Evolutionary conservation across 495 filamentous ascomycete genomes (phyloP).

Genomic region (Sabuloglossum arenarium): DNA sequence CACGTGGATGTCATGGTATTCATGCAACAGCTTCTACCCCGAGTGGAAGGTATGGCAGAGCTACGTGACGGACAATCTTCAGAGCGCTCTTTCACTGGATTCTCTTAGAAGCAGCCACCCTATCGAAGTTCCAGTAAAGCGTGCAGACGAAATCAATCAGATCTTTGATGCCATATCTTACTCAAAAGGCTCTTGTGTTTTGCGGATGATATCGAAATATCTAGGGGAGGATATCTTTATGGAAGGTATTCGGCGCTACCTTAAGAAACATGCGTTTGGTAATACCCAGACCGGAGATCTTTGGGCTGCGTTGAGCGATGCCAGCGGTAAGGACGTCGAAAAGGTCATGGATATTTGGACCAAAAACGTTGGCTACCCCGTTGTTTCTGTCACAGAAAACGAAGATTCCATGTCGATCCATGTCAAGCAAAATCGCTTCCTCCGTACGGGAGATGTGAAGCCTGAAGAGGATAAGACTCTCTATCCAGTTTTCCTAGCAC

Average conservation of each 20-base stretch:
- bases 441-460: constrained; percentile 58
- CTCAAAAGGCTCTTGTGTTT: constrained; percentile 84
- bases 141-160: constrained; percentile 89
- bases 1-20: constrained; percentile 63
- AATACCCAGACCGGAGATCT: constrained; percentile 74
- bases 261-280: constrained; percentile 86
- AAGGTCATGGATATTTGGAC: constrained; percentile 64
- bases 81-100: constrained; percentile 71
- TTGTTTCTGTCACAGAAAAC: constrained; percentile 45
- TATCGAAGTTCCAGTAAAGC: constrained; percentile 91
- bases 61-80: constrained; percentile 80
- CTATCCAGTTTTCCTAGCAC: constrained; percentile 50
- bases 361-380: constrained; percentile 55
- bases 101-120: constrained; percentile 88
- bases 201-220: constrained; percentile 94
- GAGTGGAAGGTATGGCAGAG: constrained; percentile 99
- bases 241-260: constrained; percentile 75
- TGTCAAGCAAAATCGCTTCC: constrained; percentile 56
- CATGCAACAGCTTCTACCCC: constrained; percentile 73
- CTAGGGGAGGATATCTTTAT: constrained; percentile 86
- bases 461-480: constrained; percentile 57
- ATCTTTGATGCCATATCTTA: constrained; percentile 98
- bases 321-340: constrained; percentile 75
- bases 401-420: constrained; percentile 34
- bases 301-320: constrained; percentile 75